Conservation (phyloP, 371 early-diverging fungal genomes). For the Mortierella sp. region DNA sequence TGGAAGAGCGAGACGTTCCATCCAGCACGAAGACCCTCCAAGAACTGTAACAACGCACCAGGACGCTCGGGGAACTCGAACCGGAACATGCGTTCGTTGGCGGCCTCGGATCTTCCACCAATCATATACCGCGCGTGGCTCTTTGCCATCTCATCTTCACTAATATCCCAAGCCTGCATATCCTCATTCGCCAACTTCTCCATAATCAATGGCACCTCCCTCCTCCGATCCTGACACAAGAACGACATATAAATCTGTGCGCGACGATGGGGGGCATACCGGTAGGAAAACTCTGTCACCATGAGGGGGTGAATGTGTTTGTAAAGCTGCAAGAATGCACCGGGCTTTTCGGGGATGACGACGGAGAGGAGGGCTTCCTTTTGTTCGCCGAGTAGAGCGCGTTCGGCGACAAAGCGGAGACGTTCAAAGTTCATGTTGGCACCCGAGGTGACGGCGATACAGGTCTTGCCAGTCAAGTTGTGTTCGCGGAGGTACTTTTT, state of each 20-base stretch:
- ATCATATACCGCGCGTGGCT: constrained; percentile 94
- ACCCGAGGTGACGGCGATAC: constrained; percentile 89
- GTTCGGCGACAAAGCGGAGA: constrained; percentile 95
- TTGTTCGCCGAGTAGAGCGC: constrained; percentile 92
- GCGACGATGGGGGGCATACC: constrained; percentile 80
- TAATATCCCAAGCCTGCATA: constrained; percentile 85
- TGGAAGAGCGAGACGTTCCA: constrained; percentile 98
- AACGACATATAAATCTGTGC: constrained; percentile 95
- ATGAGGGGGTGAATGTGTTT: constrained; percentile 83
- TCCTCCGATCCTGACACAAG: constrained; percentile 68
- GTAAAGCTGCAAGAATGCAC: constrained; percentile 88
- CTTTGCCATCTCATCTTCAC: constrained; percentile 95
- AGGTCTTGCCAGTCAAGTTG: constrained; percentile 64
- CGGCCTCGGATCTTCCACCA: constrained; percentile 85
- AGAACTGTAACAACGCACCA: constrained; percentile 90
- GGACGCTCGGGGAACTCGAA: constrained; percentile 98
- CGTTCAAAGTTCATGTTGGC: constrained; percentile 99
- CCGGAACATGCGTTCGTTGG: constrained; percentile 90
- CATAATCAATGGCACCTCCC: constrained; percentile 81
- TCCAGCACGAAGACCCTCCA: constrained; percentile 76
- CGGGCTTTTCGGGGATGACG: constrained; percentile 92
- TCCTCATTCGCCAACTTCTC: constrained; percentile 67
- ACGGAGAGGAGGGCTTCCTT: constrained; percentile 92
- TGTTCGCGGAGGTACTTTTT: constrained; percentile 80
- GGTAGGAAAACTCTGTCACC: constrained; percentile 95